Conservation (phyloP, 352 stramenopile species). For the Paralagenidium karlingii region DNA sequence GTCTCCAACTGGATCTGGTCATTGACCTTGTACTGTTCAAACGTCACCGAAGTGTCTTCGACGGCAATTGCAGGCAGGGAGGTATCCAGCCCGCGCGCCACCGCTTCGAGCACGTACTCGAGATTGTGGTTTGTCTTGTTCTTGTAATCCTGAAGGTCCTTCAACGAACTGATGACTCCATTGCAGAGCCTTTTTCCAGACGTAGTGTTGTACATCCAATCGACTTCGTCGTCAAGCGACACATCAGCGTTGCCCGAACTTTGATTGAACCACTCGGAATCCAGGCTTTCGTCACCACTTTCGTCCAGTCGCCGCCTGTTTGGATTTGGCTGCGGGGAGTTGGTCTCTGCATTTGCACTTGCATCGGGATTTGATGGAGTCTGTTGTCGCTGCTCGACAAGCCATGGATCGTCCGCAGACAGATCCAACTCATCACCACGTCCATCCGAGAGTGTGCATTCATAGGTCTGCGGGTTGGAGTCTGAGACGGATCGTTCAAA, state of each 20-base stretch:
- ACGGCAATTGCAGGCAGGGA: constrained; percentile 12
- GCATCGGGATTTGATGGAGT: not conserved
- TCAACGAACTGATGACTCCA: constrained; percentile 16
- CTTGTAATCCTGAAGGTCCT: constrained; percentile 7
- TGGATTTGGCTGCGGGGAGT: no score
- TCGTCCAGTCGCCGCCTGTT: no score
- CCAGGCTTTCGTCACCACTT: not conserved
- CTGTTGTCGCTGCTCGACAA: not conserved
- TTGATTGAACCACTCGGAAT: not conserved
- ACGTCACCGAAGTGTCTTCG: constrained; percentile 10
- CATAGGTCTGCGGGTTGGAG: constrained; percentile 13
- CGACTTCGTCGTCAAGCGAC: constrained; percentile 3
- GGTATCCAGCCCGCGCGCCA: not conserved
- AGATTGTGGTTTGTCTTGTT: constrained; percentile 5
- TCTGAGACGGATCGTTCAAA: constrained; percentile 23
- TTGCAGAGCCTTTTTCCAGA: constrained; percentile 24
- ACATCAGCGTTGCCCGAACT: not conserved
- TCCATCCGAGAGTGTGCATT: constrained; percentile 21
- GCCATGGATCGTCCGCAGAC: constrained; percentile 1
- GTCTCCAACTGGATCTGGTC: constrained; percentile 13
- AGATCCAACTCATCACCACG: constrained; percentile 13
- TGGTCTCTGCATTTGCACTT: no score
- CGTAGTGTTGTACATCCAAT: constrained; percentile 12
- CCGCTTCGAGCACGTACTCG: constrained; percentile 4
- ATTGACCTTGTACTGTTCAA: constrained; percentile 11